phyloP scores from a whole-genome alignment of 495 filamentous ascomycete species.

The Aspergillus hancockii region DNA sequence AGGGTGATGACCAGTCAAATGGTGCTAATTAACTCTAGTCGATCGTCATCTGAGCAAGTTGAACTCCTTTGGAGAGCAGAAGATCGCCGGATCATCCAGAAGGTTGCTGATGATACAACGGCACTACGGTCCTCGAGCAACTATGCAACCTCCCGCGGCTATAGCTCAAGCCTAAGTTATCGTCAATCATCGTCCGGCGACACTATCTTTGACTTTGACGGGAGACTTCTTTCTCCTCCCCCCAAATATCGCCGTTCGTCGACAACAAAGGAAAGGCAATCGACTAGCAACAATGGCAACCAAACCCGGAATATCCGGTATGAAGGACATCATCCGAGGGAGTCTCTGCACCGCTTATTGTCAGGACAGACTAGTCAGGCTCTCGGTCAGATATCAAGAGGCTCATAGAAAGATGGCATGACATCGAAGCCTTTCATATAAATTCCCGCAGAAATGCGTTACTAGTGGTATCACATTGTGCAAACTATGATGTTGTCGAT shows the following conservation, averaged over 20 bases:
- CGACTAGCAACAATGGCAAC: constrained; percentile 2
- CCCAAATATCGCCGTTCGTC: constrained; percentile 31
- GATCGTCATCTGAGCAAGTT: constrained; percentile 35
- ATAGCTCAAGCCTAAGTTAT: constrained; percentile 30
- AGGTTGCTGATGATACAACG: constrained; percentile 41
- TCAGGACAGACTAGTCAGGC: constrained; percentile 43
- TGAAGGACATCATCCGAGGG: constrained; percentile 31
- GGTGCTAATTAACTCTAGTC: constrained; percentile 24
- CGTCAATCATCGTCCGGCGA: constrained; percentile 31
- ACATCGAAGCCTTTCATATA: constrained; percentile 41
- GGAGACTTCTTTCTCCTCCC: constrained; percentile 25
- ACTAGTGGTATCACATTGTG: constrained; percentile 49
- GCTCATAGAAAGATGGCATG: constrained; percentile 38
- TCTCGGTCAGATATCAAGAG: constrained; percentile 40
- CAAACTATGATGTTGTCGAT: constrained; percentile 43
- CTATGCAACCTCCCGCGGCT: constrained; percentile 27
- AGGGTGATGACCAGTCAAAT: not conserved
- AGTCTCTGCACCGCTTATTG: constrained; percentile 36
- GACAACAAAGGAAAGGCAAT: constrained; percentile 15
- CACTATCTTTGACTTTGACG: constrained; percentile 38
- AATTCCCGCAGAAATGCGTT: constrained; percentile 42
- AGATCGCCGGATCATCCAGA: constrained; percentile 41
- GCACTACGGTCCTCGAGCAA: constrained; percentile 37
- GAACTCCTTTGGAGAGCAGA: constrained; percentile 35
- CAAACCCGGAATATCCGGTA: constrained; percentile 24